A percentile compares a stretch with the other conserved stretches of the same genome.
These are phyloP conservation scores for Pilasporangium apinafurcum DNA, from an alignment of 352 stramenopile species.

Conservation along the genomic window DNA sequence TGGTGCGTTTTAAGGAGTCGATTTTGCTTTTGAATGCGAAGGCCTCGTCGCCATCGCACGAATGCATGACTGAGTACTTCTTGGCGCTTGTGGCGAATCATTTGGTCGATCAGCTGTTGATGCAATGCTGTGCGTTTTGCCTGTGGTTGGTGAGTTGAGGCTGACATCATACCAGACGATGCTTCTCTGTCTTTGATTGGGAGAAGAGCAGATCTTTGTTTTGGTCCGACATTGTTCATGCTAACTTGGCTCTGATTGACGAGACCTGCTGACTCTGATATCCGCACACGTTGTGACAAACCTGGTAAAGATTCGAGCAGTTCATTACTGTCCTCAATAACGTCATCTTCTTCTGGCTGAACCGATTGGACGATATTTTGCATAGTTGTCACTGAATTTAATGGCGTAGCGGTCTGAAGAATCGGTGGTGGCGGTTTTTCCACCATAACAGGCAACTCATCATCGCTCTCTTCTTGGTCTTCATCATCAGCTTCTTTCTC, in stretches of 20 bases:
- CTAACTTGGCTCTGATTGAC: neutral
- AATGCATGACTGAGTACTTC: conserved; percentile 33
- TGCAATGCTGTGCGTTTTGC: conserved; percentile 35
- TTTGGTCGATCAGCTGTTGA: conserved; percentile 55
- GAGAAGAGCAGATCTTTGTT: too few species aligned
- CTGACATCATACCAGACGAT: too few species aligned
- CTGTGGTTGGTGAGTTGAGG: neutral
- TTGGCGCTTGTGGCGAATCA: conserved; percentile 27
- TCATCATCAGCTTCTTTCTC: conserved; percentile 14
- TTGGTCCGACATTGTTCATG: neutral
- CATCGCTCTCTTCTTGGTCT: conserved; percentile 30
- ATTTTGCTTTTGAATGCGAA: conserved; percentile 42
- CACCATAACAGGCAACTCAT: conserved; percentile 49
- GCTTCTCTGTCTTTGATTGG: too few species aligned
- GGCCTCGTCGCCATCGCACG: conserved; percentile 41
- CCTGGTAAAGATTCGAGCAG: conserved; percentile 23
- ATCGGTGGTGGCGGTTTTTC: conserved; percentile 28
- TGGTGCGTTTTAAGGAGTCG: conserved; percentile 24
- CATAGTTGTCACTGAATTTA: too few species aligned
- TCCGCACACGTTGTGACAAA: conserved; percentile 21
- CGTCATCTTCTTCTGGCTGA: neutral
- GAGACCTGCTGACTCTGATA: neutral
- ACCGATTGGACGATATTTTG: too few species aligned
- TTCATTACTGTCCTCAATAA: neutral
- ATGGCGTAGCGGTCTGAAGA: too few species aligned